phyloP scores from a whole-genome alignment of 2,329 filamentous ascomycete species.

The Penicillium sclerotigenum region DNA sequence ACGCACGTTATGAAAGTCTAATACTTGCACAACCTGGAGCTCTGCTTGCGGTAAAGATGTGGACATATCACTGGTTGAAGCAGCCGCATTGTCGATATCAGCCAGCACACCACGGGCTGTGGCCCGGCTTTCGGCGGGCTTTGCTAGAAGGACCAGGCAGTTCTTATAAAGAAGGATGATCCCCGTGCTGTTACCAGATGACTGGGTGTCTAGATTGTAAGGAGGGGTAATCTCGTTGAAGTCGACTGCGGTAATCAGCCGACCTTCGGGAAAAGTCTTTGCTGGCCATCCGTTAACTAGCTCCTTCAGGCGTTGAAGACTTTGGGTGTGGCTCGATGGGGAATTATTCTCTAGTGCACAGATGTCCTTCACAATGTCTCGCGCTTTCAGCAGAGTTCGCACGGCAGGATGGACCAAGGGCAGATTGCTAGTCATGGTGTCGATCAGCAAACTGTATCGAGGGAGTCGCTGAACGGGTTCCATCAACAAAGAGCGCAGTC shows the following conservation, averaged over 20 bases:
- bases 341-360: slow-evolving; percentile 80
- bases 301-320: slow-evolving; percentile 69
- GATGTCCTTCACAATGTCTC: slow-evolving; percentile 93
- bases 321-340: slow-evolving; percentile 65
- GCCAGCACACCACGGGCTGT: slow-evolving; percentile 75
- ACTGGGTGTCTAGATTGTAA: slow-evolving; percentile 52
- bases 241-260: slow-evolving; percentile 77
- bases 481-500: slow-evolving; percentile 85
- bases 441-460: slow-evolving; percentile 92
- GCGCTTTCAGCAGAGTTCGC: slow-evolving; percentile 76
- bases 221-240: slow-evolving; percentile 73
- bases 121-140: slow-evolving; percentile 59
- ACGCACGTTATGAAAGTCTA: slow-evolving; percentile 65
- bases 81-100: slow-evolving; percentile 77
- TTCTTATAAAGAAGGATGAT: slow-evolving; percentile 85
- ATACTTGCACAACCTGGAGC: slow-evolving; percentile 71
- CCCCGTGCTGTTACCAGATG: slow-evolving; percentile 54
- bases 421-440: slow-evolving; percentile 84
- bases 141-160: slow-evolving; percentile 72
- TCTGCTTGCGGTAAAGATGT: slow-evolving; percentile 53
- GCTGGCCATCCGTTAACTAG: slow-evolving; percentile 75
- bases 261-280: slow-evolving; percentile 68
- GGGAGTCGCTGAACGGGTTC: slow-evolving; percentile 94
- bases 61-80: slow-evolving; percentile 43
- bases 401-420: slow-evolving; percentile 83